Evolutionary conservation across 2,329 filamentous ascomycete species (phyloP).

Genomic region (Ceratocystis ficicola): DNA sequence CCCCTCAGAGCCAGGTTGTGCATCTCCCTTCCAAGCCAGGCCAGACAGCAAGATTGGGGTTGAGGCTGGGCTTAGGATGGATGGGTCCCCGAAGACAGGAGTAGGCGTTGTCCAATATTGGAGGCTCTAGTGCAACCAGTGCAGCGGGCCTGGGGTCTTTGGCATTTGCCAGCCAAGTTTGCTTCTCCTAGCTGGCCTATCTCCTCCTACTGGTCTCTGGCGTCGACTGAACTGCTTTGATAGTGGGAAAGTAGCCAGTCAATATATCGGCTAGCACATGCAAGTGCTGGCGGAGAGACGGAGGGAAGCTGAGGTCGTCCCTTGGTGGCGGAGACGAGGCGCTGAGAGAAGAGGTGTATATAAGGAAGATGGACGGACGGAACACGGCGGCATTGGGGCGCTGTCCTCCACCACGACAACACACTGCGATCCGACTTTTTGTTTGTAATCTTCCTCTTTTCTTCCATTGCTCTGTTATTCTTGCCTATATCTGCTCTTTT

Average conservation of each 20-base stretch:
- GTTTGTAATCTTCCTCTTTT: conserved; percentile 1
- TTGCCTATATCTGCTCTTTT: neutral
- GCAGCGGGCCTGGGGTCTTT: neutral
- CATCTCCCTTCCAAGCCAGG: neutral
- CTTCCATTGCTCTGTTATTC: neutral
- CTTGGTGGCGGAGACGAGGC: neutral
- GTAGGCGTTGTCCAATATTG: neutral
- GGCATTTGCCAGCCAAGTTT: neutral
- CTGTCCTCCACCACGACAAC: neutral
- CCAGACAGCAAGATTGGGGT: neutral
- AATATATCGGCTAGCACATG: conserved; percentile 2
- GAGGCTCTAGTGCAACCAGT: neutral
- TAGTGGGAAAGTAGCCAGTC: neutral
- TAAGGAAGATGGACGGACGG: neutral
- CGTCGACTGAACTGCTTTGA: neutral
- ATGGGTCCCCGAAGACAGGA: neutral
- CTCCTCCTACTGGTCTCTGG: neutral
- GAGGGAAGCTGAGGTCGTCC: too few species aligned
- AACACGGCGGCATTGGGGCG: neutral
- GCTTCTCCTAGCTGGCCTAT: neutral
- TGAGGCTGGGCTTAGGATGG: neutral
- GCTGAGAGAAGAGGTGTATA: neutral
- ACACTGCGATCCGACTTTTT: neutral
- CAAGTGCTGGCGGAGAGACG: too few species aligned
- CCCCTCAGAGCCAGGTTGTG: too few species aligned